A percentile compares a stretch with the other conserved stretches of the same genome.
These are phyloP conservation scores for Taxawa tesnikishii DNA, from an alignment of 2,329 filamentous ascomycete species.

Conservation along the genomic window DNA sequence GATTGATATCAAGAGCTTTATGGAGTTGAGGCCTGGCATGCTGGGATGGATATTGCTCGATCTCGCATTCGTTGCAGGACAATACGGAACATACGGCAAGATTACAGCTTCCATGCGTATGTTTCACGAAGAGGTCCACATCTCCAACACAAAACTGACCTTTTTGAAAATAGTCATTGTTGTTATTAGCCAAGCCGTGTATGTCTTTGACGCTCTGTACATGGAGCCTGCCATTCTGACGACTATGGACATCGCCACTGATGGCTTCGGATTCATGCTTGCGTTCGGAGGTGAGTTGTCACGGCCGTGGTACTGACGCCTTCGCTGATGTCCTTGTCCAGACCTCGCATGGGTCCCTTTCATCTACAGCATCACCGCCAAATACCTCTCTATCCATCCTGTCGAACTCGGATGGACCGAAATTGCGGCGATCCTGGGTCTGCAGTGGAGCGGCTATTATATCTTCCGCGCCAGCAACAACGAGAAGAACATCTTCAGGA, in stretches of 20 bases:
- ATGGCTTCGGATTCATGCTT: slow-evolving; percentile 93
- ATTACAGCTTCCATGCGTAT: slow-evolving; percentile 67
- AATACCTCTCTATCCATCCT: slow-evolving; percentile 75
- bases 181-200: slow-evolving; percentile 64
- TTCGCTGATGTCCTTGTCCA: no score
- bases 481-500: slow-evolving; percentile 91
- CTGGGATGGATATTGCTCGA: slow-evolving; percentile 82
- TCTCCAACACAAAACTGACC: slow-evolving; percentile 7
- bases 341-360: slow-evolving; percentile 91
- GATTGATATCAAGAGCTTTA: slow-evolving; percentile 81
- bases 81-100: slow-evolving; percentile 74
- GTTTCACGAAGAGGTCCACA: slow-evolving; percentile 3
- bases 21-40: slow-evolving; percentile 84
- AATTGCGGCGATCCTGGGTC: slow-evolving; percentile 49
- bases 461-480: slow-evolving; percentile 92
- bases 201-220: slow-evolving; percentile 72
- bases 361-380: slow-evolving; percentile 70
- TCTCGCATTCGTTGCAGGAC: slow-evolving; percentile 71
- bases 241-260: slow-evolving; percentile 86
- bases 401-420: slow-evolving; percentile 61
- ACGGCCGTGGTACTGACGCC: no score
- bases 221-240: slow-evolving; percentile 84
- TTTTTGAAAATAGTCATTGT: slow-evolving; percentile 43
- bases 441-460: slow-evolving; percentile 65
- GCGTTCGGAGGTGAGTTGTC: slow-evolving; percentile 53